Evolutionary conservation across 805 yeast species (phyloP), one percentile per base, ranked within the genome.

Genomic region (Saccharomycopsis lassenensis): DNA sequence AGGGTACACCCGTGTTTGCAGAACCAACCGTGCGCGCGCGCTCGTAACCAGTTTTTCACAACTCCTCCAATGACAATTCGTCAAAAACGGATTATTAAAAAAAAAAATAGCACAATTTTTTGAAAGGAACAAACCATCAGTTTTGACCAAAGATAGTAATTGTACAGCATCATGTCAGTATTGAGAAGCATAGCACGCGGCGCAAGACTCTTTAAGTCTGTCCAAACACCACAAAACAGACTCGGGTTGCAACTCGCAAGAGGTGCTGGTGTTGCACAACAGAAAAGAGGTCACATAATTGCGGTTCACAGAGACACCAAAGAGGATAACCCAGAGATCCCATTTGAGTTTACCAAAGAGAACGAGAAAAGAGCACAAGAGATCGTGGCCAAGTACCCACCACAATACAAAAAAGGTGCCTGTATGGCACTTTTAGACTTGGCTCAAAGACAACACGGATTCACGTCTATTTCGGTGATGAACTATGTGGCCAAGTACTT

Each of bases 401-500:
- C 81, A 19, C 89, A 83, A 55, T 83, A 84, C 59, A 83, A 82
- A 56, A 84, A 84, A 60, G 82, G 79, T 22, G 94, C 94, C 2
- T 76, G 77, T 40, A 84, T 83, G 94, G 93, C 94, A 7, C 66
- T 83, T 43, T 67, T 83, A 44, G 93, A 82, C 54, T 64, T 83
- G 45, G 94, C 91, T 27, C 94, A 83, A 62, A 79, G 93, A 51
- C 94, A 83, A 59, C 66, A 67, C 38, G 94, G 94, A 1, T 83
- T 77, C 65, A 79, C 91, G 29, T 81, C 93, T 27, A 79, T 83
- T 48, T 67, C 84, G 23, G 91, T 82, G 45, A 83, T 83, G 94
- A 82, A 83, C 63, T 79, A 84, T 55, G 94, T 83, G 34, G 94
- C 94, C 36, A 74, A 77, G 57, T 51, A 78, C 52, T 67, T 82